Base-by-base conservation (phyloP, 768 basidiomycete species). In the Tylopilus vinaceipallidus region DNA sequence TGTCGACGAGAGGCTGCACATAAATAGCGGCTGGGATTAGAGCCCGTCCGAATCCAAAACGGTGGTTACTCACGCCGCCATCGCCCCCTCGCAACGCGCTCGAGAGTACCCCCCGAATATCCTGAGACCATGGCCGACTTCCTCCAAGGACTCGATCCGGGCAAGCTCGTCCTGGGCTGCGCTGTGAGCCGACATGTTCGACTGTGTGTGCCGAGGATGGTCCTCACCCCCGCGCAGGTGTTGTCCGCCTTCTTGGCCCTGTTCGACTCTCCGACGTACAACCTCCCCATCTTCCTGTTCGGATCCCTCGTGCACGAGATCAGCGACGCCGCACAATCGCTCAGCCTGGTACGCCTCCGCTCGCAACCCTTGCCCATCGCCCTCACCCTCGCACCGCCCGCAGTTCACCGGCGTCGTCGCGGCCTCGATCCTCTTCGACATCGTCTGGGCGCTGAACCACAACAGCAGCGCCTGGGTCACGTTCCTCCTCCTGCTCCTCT, bases 281-380 rank as follows among this genome's bases (percentile, higher is more conserved):
- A 93, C 62, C 73, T 93, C 19, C 83, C 91, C n/a, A 74, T 93
- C 45, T 86, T 90, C 55, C 75, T 93, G 22, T 91, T 91, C 53
- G 91, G 91, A 1, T 69, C 73, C 2, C 84, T 89, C 64, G 83
- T 77, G 0, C 83, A 87, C 59, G 90, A 92, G 59, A 80, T 75
- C 48, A 69, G 72, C 9, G 88, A 90, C 42, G 80, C 80, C 0
- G 57, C 74, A 6, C 81, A 84, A 53, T 83, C 87, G 5, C 64
- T 88, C 58, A 83, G 83, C 60, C 72, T 74, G 41, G 90, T 88
- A 58, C 3, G 48, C 53, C 38, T 20, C 17, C 22, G 37, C 42
- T 32, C n/a, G n/a, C n/a, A n/a, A n/a, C n/a, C 8, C 23, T 45
- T 5, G 24, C 19, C n/a, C 10, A 14, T 0, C 6, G 24, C 42